Evolutionary conservation across 371 early-diverging fungal genomes (phyloP).

Genomic region (Funneliformis caledonium): DNA sequence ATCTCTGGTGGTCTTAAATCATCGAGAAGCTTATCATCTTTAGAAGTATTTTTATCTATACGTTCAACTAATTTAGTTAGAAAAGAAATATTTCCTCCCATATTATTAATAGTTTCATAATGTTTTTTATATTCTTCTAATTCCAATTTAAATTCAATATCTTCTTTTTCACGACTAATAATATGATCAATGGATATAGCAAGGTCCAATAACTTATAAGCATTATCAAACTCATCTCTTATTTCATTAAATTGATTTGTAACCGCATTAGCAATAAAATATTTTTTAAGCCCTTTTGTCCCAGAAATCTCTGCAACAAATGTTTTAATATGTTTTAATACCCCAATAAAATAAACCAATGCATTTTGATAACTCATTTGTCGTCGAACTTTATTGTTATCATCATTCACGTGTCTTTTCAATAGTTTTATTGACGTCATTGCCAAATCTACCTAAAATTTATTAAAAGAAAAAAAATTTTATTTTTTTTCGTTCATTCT

Average conservation of each 20-base stretch:
- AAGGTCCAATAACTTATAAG: not conserved
- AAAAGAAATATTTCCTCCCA: not conserved
- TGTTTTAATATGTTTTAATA: not conserved
- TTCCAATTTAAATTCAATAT: not conserved
- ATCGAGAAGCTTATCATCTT: not conserved
- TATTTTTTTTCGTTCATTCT: too few relatives aligned
- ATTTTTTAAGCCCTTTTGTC: not conserved
- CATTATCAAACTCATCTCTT: conserved; percentile 16
- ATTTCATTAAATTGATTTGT: not conserved
- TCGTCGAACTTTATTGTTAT: not conserved
- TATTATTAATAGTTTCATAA: not conserved
- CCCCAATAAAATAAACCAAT: not conserved
- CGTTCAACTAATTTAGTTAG: not conserved
- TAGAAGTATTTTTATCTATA: not conserved
- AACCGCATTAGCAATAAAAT: not conserved
- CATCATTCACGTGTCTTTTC: not conserved
- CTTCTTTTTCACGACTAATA: not conserved
- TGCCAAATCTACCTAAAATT: not conserved
- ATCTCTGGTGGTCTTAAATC: not conserved
- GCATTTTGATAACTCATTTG: not conserved
- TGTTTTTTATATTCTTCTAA: not conserved
- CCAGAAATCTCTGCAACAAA: not conserved
- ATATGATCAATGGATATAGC: not conserved
- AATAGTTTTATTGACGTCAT: not conserved
- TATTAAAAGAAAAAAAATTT: too few relatives aligned